phyloP scores from a whole-genome alignment of 164 flowering plant genomes.

The Platanus orientalis region DNA sequence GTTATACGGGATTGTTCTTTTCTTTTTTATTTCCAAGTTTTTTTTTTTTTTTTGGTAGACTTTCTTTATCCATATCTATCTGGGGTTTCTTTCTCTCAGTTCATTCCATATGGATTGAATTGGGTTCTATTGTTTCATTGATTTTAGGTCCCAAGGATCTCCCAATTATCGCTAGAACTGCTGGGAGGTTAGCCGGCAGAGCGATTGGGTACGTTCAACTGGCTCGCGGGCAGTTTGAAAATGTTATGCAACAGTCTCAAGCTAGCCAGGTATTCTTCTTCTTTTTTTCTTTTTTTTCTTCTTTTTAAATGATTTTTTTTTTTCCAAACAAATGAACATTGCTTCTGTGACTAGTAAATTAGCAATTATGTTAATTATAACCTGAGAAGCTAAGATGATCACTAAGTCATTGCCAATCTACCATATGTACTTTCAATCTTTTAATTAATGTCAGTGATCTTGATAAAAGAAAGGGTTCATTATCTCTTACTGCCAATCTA shows the following conservation, averaged over 20 bases:
- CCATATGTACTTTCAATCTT: too few relatives aligned
- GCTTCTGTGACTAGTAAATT: too few relatives aligned
- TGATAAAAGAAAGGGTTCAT: too few relatives aligned
- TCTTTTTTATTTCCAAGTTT: not conserved
- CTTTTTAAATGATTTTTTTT: not conserved
- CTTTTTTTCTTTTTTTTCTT: not conserved
- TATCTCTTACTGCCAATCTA: too few relatives aligned
- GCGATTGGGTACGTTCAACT: conserved; percentile 82
- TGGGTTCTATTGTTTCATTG: not conserved
- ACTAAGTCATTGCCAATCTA: not conserved
- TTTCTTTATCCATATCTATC: not conserved
- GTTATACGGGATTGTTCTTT: not conserved
- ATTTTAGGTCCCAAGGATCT: conserved; percentile 85
- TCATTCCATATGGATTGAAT: not conserved
- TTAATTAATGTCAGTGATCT: not conserved
- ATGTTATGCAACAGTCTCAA: conserved; percentile 82
- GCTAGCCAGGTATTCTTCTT: conserved; percentile 68
- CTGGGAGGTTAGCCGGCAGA: conserved; percentile 84
- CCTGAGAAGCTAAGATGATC: not conserved
- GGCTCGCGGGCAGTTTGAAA: conserved; percentile 89
- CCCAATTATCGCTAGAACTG: conserved; percentile 73
- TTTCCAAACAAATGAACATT: not conserved
- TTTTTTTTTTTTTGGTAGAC: not conserved
- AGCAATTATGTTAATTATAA: too few relatives aligned
- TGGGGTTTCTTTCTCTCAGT: not conserved